Conservation (phyloP, 805 yeast genomes). For the Kodamaea kakaduensis region DNA sequence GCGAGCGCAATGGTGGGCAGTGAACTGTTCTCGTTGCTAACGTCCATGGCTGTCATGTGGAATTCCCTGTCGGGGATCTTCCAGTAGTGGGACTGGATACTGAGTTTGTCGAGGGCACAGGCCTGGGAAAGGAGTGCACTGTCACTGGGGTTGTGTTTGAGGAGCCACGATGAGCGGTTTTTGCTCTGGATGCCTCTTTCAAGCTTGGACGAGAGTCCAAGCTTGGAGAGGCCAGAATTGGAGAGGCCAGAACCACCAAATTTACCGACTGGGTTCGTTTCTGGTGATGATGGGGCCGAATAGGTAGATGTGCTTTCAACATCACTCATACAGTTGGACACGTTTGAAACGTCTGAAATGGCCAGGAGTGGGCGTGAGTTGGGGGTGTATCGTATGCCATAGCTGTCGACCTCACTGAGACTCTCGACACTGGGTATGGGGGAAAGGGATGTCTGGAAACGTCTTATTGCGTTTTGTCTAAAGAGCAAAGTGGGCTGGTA, state of each 20-base stretch:
- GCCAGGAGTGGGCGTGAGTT: too few species aligned
- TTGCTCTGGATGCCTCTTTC: too few species aligned
- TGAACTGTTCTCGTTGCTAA: constrained; percentile 15
- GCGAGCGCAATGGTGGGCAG: constrained; percentile 50
- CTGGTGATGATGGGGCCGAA: too few species aligned
- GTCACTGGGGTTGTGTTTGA: constrained; percentile 25
- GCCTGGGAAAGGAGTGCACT: constrained; percentile 39
- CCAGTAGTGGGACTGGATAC: constrained; percentile 44
- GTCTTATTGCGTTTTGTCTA: constrained; percentile 38
- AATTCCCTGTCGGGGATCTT: constrained; percentile 40
- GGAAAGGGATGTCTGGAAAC: constrained; percentile 17
- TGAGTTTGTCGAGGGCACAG: constrained; percentile 37
- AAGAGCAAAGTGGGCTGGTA: constrained; percentile 42
- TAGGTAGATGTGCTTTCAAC: too few species aligned
- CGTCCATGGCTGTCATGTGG: constrained; percentile 44
- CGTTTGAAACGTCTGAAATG: too few species aligned
- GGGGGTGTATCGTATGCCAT: constrained; percentile 1
- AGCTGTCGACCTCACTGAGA: constrained; percentile 2
- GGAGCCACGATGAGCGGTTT: constrained; percentile 26
- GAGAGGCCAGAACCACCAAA: not conserved
- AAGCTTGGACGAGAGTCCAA: not conserved
- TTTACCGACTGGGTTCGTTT: not conserved
- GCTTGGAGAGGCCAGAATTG: not conserved
- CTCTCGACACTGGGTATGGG: constrained; percentile 22
- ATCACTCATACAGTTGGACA: too few species aligned